Evolutionary conservation across 306 rosid genomes (phyloP), one percentile per base, ranked within the genome.

Genomic region (Pterocarpus santalinus): DNA sequence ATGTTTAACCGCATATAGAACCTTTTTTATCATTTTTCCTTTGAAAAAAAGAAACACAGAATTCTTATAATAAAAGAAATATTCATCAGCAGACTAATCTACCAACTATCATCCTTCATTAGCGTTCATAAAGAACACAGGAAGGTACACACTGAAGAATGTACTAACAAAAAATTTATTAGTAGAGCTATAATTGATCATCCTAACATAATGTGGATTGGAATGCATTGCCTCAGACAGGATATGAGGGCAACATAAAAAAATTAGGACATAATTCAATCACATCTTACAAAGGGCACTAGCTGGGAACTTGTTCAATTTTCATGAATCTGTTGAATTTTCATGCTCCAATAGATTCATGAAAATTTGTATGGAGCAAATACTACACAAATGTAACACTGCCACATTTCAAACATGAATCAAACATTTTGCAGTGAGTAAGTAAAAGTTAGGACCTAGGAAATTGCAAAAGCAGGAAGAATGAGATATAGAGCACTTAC

Each of bases 401-500:
- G 41, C 4, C 28, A 46, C 38, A 30, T 44, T 46, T 30, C 57
- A 30, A 69, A 11, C 7, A 16, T 66, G 72, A 46, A 62, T 9
- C 34, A 58, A 17, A 62, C 1, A 33, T 8, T 33, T 62, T 64
- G 28, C 8, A 36, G 69, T 63, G 15, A 47, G 15, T 62, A 34
- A 43, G 49, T 0, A 43, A 0, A 43, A 22, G 28, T 22, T 8
- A 43, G 12, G 8, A 43, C 10, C 49, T 38, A 4, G 41, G 0
- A 4, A 4, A 43, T 5, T 0, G 12, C 10, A 43, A 43, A 8
- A 43, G 6, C 41, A 5, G 6, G 49, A 0, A 43, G 49, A 43
- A 14, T 9, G 9, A 47, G 9, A 47, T 47, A 14, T 6, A 5
- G 47, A 6, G 38, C 0, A 32, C 16, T 69, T 79, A 93, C 99